Evolutionary conservation across 116 monocot genomes (phyloP), one percentile per base, ranked within the genome.

Genomic region (Dioscorea cayenensis): DNA sequence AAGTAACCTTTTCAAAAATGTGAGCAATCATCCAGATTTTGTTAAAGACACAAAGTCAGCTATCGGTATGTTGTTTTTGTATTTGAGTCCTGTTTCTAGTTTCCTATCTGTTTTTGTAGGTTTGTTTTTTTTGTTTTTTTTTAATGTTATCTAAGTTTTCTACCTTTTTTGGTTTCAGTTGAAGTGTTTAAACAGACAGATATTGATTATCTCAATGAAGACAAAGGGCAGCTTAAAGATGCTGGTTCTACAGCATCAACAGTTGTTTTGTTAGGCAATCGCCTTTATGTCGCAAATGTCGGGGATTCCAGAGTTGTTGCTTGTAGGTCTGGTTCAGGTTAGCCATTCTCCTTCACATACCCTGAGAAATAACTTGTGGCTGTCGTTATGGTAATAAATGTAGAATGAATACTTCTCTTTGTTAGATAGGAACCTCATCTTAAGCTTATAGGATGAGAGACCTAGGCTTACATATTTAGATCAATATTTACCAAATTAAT

Each of bases 171-270:
- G 23, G 43, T 77, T 60, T 59, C 90, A 91, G 91, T 74, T 64
- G 77, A 91, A 69, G 72, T 80, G n/a, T 87, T 80, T 70, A 85
- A 51, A 68, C 80, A 87, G 60, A 91, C 87, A 50, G 91, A 91
- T 72, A 69, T 27, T 32, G 68, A 85, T 67, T 85, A 66, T 70
- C 67, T 91, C 18, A 73, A 67, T 14, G 73, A 76, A 73, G 83
- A 84, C 72, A 70, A 49, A 35, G 72, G 72, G 36, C 71, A 78
- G 60, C 77, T 76, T 43, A 86, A 76, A 70, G 91, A 87, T 87
- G 82, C 87, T 70, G 92, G 88, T 28, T 92, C 92, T 72, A 88
- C 92, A 68, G 92, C 92, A 71, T 67, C 85, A 79, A 85, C 88
- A 51, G 85, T 75, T 72, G 61, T 92, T 49, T 77, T 92, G 60